These are phyloP conservation scores for Nakazawaea siamensis DNA, from an alignment of 805 yeast genomes.

Conservation along the genomic window DNA sequence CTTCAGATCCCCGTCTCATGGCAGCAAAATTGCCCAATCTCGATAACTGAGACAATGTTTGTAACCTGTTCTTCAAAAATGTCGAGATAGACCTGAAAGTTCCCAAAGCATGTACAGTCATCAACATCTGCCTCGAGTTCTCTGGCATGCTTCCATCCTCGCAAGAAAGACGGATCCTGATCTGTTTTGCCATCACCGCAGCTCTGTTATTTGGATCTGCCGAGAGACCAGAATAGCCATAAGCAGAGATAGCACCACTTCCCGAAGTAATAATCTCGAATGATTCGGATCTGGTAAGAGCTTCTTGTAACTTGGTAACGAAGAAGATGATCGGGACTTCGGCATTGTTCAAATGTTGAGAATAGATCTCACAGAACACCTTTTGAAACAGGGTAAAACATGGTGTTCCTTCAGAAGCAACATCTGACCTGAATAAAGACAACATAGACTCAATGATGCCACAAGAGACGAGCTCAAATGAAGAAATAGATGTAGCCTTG, in stretches of 20 bases:
- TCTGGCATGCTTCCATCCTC: constrained; percentile 25
- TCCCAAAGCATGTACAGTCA: constrained; percentile 53
- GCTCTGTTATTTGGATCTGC: constrained; percentile 29
- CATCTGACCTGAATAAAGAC: constrained; percentile 23
- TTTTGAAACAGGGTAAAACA: constrained; percentile 37
- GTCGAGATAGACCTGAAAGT: constrained; percentile 45
- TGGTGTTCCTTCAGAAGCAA: constrained; percentile 19
- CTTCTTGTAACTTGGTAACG: constrained; percentile 59
- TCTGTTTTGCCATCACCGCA: constrained; percentile 61
- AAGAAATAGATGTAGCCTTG: constrained; percentile 34
- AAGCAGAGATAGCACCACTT: not conserved
- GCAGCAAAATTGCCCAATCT: constrained; percentile 12
- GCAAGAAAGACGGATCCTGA: constrained; percentile 47
- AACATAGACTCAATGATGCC: constrained; percentile 46
- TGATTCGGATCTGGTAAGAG: constrained; percentile 63
- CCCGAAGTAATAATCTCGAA: constrained; percentile 57
- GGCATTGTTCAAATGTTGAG: constrained; percentile 18
- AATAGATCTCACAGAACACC: constrained; percentile 29
- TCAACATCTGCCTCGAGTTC: constrained; percentile 22
- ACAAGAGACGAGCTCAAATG: constrained; percentile 68
- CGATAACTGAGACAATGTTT: constrained; percentile 20
- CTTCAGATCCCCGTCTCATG: not conserved
- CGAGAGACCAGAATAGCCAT: constrained; percentile 1
- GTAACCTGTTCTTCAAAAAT: constrained; percentile 34
- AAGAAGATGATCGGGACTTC: constrained; percentile 32